A percentile compares a stretch with the other conserved stretches of the same genome.
These are phyloP conservation scores for Phragmites australis DNA, from an alignment of 176 grass and related monocot species.

Conservation along the genomic window DNA sequence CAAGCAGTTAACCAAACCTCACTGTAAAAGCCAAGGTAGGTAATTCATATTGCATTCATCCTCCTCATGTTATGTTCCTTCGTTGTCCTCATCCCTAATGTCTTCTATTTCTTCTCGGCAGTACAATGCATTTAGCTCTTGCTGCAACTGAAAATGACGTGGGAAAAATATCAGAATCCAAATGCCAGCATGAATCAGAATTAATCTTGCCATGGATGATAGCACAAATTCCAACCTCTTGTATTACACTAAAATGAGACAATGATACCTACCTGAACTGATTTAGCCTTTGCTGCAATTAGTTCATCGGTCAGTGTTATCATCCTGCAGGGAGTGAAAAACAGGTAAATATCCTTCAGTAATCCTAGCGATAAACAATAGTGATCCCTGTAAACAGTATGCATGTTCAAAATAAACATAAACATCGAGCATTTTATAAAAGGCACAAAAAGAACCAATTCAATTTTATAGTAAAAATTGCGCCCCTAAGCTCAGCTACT, in stretches of 20 bases:
- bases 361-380: slow-evolving; percentile 1
- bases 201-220: not conserved
- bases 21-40: slow-evolving; percentile 21
- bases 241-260: not conserved
- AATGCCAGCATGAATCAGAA: not conserved
- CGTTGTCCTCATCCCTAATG: slow-evolving; percentile 61
- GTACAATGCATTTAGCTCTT: slow-evolving; percentile 88
- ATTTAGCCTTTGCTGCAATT: slow-evolving; percentile 75
- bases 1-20: not conserved
- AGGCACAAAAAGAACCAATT: not conserved
- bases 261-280: slow-evolving; percentile 55
- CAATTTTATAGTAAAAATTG: slow-evolving; percentile 13
- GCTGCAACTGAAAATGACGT: slow-evolving; percentile 69
- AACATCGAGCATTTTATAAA: not conserved
- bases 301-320: slow-evolving; percentile 84
- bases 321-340: slow-evolving; percentile 60
- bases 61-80: slow-evolving; percentile 54
- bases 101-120: slow-evolving; percentile 89
- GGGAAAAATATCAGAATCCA: not conserved
- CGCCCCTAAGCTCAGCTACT: slow-evolving; percentile 2
- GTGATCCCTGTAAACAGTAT: not conserved
- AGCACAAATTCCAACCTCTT: not conserved
- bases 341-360: not conserved
- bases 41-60: slow-evolving; percentile 34
- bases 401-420: not conserved